phyloP scores from a whole-genome alignment of 1,284 basidiomycete genomes.

The Ustilago tritici region DNA sequence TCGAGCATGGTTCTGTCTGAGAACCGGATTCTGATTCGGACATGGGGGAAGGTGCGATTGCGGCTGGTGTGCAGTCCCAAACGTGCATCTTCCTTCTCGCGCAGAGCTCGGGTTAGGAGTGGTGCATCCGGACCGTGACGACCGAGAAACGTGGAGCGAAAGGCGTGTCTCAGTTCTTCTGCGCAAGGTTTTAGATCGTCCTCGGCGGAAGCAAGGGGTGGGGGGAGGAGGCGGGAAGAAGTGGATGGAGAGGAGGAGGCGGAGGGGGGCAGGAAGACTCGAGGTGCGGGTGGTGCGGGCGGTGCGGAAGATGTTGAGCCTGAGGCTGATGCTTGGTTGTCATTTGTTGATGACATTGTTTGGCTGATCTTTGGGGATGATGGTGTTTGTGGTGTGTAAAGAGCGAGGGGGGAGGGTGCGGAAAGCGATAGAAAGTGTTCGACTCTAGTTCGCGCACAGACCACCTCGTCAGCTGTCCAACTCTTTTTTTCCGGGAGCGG shows the following conservation, averaged over 20 bases:
- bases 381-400: no score
- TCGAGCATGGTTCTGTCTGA: constrained; percentile 85
- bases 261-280: constrained; percentile 29
- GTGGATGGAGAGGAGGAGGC: constrained; percentile 16
- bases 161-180: constrained; percentile 79
- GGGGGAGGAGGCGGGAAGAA: neutral
- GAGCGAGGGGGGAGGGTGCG: no score
- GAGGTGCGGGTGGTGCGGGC: neutral
- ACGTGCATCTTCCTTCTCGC: constrained; percentile 75
- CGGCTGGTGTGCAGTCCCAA: constrained; percentile 74
- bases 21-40: constrained; percentile 83
- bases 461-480: no score
- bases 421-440: no score
- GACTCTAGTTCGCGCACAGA: no score
- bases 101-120: constrained; percentile 77
- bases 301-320: neutral
- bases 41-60: constrained; percentile 82
- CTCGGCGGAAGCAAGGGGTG: neutral
- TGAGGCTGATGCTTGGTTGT: constrained; percentile 4
- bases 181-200: constrained; percentile 76
- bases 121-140: constrained; percentile 82
- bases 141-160: constrained; percentile 76
- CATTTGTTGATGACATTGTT: neutral
- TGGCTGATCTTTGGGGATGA: neutral
- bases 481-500: no score